Percentiles rank a stretch among this genome's conserved stretches.
Conservation (phyloP, 1,139 yeast species). For the Waltiozyma sp. region DNA sequence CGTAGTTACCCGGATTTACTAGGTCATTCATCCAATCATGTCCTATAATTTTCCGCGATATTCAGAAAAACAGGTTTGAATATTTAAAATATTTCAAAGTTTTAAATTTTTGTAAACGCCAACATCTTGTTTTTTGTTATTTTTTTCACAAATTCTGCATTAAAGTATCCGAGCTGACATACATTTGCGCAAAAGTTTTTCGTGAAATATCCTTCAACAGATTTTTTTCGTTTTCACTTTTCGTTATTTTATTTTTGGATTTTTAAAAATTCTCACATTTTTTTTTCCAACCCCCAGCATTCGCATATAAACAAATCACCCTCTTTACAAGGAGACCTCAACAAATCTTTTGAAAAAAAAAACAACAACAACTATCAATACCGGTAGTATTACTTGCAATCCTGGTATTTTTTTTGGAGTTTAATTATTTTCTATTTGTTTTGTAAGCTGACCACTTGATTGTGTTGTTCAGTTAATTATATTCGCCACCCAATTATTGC, state of each 20-base stretch:
- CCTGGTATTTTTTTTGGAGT: background rate
- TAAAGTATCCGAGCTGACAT: background rate
- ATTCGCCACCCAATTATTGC: conserved; percentile 7
- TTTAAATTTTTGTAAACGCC: background rate
- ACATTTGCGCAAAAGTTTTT: background rate
- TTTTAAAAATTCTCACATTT: too few species aligned
- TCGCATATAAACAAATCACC: background rate
- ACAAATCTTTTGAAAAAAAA: background rate
- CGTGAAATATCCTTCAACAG: background rate
- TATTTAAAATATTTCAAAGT: background rate
- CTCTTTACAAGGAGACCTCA: background rate
- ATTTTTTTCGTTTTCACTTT: background rate
- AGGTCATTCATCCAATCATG: background rate
- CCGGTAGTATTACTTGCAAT: background rate
- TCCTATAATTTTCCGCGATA: background rate
- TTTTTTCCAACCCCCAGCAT: background rate
- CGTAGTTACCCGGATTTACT: background rate
- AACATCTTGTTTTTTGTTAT: background rate
- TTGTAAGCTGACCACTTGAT: conserved; percentile 26
- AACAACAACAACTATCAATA: background rate
- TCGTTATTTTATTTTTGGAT: background rate
- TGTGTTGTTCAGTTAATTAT: conserved; percentile 24
- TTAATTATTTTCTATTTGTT: background rate
- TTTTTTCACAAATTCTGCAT: background rate
- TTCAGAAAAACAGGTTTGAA: background rate